Conservation (phyloP, 306 rosid genomes). For the Phaseolus lunatus region DNA sequence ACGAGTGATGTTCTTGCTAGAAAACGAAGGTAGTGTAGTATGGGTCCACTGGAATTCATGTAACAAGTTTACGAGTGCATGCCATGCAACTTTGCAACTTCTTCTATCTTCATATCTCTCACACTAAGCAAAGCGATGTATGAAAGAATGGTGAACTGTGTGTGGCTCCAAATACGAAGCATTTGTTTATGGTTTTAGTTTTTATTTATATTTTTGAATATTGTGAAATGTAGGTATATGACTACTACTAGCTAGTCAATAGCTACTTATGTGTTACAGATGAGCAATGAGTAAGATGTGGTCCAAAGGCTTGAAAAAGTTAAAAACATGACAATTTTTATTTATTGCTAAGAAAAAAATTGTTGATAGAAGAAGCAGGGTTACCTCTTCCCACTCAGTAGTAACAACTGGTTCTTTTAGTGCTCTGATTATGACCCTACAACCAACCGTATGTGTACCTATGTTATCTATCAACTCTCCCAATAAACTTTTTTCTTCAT, state of each 20-base stretch:
- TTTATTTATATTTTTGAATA: no score
- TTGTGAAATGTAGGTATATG: neutral
- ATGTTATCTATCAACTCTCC: no score
- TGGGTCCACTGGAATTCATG: neutral
- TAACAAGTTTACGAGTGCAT: conserved; percentile 8
- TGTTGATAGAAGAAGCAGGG: conserved; percentile 12
- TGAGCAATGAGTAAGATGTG: conserved; percentile 30
- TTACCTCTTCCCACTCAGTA: neutral
- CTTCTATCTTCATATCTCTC: no score
- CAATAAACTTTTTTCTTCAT: no score
- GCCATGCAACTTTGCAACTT: neutral
- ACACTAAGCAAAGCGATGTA: no score
- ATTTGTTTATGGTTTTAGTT: no score
- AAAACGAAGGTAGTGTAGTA: conserved; percentile 8
- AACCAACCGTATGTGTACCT: conserved; percentile 8
- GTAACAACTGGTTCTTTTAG: conserved; percentile 20
- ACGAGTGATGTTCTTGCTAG: neutral
- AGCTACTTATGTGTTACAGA: neutral
- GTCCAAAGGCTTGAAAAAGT: conserved; percentile 30
- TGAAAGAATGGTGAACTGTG: neutral
- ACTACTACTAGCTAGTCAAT: neutral
- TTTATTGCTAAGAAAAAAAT: neutral
- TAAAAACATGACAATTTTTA: neutral
- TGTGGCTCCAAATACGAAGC: conserved; percentile 6
- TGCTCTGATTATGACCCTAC: conserved; percentile 33